Evolutionary conservation across 129 eudicot species (phyloP).

Genomic region (Gnaphalium uliginosum): DNA sequence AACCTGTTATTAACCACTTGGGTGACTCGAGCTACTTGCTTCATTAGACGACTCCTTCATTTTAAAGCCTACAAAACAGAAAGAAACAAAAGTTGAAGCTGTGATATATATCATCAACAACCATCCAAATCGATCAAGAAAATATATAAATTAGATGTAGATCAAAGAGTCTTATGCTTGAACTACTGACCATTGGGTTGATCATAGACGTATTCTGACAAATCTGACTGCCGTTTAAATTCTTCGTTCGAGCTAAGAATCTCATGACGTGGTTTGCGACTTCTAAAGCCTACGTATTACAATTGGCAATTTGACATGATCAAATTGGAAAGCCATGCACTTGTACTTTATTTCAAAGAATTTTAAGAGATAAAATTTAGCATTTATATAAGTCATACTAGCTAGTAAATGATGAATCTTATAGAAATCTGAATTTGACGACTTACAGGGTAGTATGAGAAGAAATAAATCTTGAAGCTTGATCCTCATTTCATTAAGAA

Average conservation of each 20-base stretch:
- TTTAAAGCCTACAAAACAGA: constrained; percentile 15
- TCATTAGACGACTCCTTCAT: not conserved
- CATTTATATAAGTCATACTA: not conserved
- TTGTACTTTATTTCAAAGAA: not conserved
- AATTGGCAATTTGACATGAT: not conserved
- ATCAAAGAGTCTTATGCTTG: not conserved
- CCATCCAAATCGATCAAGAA: not conserved
- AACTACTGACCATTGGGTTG: constrained; percentile 7
- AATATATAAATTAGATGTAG: not conserved
- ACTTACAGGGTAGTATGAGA: constrained; percentile 26
- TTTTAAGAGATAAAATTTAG: not conserved
- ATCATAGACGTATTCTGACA: constrained; percentile 19
- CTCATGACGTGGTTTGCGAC: not conserved
- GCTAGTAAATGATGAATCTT: not conserved
- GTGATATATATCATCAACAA: not conserved
- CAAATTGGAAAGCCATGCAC: not conserved
- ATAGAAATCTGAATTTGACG: not conserved
- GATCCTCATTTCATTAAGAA: constrained; percentile 25
- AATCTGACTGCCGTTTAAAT: not conserved
- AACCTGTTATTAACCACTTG: no score
- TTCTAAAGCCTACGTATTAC: constrained; percentile 23
- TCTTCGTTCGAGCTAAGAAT: not conserved
- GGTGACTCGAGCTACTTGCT: constrained; percentile 22
- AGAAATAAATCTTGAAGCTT: constrained; percentile 27
- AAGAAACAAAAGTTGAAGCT: constrained; percentile 1